Evolutionary conservation across 768 basidiomycete genomes (phyloP).

Genomic region (Leccinum boreale): DNA sequence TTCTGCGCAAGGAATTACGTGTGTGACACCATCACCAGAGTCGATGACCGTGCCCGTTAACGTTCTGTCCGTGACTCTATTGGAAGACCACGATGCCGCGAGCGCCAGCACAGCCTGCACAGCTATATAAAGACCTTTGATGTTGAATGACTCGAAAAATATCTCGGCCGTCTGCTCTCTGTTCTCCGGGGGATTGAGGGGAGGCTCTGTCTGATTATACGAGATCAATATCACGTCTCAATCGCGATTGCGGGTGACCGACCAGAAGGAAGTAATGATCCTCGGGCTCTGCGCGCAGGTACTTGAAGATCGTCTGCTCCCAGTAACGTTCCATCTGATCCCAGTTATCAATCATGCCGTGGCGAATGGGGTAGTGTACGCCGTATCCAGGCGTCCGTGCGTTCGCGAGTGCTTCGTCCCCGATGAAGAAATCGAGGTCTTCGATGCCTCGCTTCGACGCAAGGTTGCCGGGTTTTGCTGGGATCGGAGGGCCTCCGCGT

Average conservation of each 20-base stretch:
- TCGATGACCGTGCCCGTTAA: slow-evolving; percentile 98
- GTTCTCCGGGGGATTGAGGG: slow-evolving; percentile 97
- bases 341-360: slow-evolving; percentile 98
- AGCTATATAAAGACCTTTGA: slow-evolving; percentile 96
- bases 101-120: slow-evolving; percentile 98
- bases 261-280: slow-evolving; percentile 98
- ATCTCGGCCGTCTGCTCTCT: slow-evolving; percentile 99
- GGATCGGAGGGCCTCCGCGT: slow-evolving; percentile 72
- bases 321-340: slow-evolving; percentile 99
- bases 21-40: slow-evolving; percentile 98
- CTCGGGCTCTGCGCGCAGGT: slow-evolving; percentile 96
- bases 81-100: slow-evolving; percentile 95
- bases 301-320: slow-evolving; percentile 99
- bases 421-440: slow-evolving; percentile 99
- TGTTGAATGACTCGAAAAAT: slow-evolving; percentile 99
- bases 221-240: background rate
- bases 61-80: slow-evolving; percentile 83
- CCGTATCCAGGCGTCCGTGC: slow-evolving; percentile 93
- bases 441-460: slow-evolving; percentile 97
- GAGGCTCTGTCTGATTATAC: slow-evolving; percentile 87
- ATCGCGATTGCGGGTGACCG: slow-evolving; percentile 31
- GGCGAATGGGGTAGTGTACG: slow-evolving; percentile 93
- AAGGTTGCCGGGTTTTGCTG: slow-evolving; percentile 84
- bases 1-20: slow-evolving; percentile 94
- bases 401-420: slow-evolving; percentile 95